Percentiles rank a stretch among this genome's conserved stretches.
Conservation (phyloP, 495 filamentous ascomycete species). For the Aspergillus carlsbadensis region DNA sequence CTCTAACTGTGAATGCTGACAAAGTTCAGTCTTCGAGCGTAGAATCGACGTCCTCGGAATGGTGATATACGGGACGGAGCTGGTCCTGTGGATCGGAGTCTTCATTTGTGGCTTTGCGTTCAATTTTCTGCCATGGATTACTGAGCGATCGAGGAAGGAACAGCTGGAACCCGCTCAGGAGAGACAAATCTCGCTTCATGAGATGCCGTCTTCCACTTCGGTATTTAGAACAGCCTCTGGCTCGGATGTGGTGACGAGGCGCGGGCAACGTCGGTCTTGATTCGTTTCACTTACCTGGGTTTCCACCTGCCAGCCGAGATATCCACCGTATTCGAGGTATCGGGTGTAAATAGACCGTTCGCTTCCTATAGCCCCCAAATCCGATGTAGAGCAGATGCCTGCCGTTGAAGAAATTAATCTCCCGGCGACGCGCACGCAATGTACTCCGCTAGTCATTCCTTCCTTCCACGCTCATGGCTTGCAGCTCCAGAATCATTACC, state of each 20-base stretch:
- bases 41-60: constrained; percentile 55
- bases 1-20: constrained; percentile 5
- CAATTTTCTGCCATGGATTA: constrained; percentile 56
- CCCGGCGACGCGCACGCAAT: too few relatives aligned
- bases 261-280: too few relatives aligned
- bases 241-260: constrained; percentile 19
- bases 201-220: constrained; percentile 56
- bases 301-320: too few relatives aligned
- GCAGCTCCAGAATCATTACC: too few relatives aligned
- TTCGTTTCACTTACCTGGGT: too few relatives aligned
- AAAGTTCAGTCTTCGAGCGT: constrained; percentile 50
- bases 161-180: background rate
- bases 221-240: constrained; percentile 53
- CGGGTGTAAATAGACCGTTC: too few relatives aligned
- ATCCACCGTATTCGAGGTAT: too few relatives aligned
- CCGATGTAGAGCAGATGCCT: too few relatives aligned
- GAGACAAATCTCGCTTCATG: constrained; percentile 35
- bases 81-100: constrained; percentile 61
- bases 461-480: too few relatives aligned
- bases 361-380: too few relatives aligned
- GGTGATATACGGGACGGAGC: constrained; percentile 60
- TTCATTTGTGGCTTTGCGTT: constrained; percentile 60
- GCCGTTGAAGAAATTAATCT: too few relatives aligned
- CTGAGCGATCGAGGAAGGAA: constrained; percentile 18
- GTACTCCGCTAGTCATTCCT: too few relatives aligned